Percentiles rank a stretch among this genome's conserved stretches.
These are phyloP conservation scores for Fusarium euwallaceae DNA, from an alignment of 2,329 filamentous ascomycete genomes.

Conservation along the genomic window DNA sequence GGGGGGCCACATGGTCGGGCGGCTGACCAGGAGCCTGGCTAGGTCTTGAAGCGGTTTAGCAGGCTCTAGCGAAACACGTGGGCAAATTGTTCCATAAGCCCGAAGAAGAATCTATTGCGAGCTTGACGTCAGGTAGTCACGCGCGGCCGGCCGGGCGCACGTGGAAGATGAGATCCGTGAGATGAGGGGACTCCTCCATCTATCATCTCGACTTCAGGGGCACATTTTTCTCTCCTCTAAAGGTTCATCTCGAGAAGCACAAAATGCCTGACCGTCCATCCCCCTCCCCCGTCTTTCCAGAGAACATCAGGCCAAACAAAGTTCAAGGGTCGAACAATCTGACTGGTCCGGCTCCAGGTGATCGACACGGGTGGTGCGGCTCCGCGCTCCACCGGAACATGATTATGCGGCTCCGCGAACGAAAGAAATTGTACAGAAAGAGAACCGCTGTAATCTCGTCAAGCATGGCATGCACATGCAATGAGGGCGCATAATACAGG, in stretches of 20 bases:
- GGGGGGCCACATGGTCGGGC: neutral
- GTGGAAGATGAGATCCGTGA: neutral
- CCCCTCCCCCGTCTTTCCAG: neutral
- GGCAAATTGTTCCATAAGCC: neutral
- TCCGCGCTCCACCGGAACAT: neutral
- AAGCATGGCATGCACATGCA: neutral
- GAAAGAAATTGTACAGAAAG: neutral
- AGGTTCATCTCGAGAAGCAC: neutral
- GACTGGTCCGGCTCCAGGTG: neutral
- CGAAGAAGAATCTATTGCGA: neutral
- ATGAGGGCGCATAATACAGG: neutral
- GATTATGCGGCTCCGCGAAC: neutral
- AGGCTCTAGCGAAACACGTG: neutral
- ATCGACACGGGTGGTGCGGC: neutral
- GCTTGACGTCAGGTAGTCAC: neutral
- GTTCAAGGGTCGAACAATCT: neutral
- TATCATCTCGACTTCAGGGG: neutral
- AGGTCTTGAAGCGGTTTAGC: neutral
- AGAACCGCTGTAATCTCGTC: conserved; percentile 4
- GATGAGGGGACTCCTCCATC: neutral
- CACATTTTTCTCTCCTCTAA: neutral
- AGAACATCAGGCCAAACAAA: neutral
- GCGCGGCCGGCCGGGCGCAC: neutral
- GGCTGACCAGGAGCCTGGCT: neutral
- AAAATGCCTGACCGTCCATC: neutral